Evolutionary conservation across 495 filamentous ascomycete species (phyloP).

Genomic region (Xylaria longipes): DNA sequence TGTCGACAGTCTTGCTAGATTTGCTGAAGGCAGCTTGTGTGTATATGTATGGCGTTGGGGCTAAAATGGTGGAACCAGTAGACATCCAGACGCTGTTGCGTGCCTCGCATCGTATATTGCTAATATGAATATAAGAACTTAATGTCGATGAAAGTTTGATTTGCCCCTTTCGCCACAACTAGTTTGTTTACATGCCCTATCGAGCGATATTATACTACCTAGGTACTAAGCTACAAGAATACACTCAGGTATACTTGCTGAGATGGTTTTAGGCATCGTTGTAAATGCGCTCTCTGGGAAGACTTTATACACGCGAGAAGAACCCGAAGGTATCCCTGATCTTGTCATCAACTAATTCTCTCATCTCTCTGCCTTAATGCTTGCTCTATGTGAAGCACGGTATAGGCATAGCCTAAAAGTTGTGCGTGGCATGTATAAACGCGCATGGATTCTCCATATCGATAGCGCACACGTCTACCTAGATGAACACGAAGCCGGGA

Average conservation of each 20-base stretch:
- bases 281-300: background rate
- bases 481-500: background rate
- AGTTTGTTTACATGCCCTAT: background rate
- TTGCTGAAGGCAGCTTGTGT: conserved; percentile 4
- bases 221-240: background rate
- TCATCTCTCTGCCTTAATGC: background rate
- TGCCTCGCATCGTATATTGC: background rate
- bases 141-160: background rate
- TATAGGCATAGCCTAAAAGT: background rate
- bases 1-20: conserved; percentile 11
- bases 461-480: background rate
- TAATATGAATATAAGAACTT: conserved; percentile 4
- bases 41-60: conserved; percentile 25
- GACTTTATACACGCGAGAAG: background rate
- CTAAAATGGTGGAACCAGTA: background rate
- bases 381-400: background rate
- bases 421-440: background rate
- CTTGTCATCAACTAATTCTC: background rate
- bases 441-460: too few species aligned
- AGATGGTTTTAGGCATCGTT: background rate
- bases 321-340: background rate
- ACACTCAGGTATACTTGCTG: background rate
- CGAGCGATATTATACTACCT: background rate
- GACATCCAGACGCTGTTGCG: background rate
- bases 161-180: background rate